Evolutionary conservation across 1,284 basidiomycete genomes (phyloP).

Genomic region (Cystobasidium pallidum): DNA sequence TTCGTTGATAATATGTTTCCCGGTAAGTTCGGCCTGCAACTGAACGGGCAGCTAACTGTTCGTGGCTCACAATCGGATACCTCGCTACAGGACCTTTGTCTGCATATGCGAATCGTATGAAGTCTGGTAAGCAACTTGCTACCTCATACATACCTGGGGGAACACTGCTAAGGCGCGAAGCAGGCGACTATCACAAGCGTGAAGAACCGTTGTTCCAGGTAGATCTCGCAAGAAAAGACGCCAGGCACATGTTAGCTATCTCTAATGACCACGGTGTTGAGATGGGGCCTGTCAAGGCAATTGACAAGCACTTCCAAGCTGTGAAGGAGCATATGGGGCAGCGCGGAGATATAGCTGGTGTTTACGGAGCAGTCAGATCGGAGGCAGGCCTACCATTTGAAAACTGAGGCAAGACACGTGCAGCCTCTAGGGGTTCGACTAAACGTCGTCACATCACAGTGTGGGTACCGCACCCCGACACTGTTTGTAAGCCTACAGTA

Average conservation of each 20-base stretch:
- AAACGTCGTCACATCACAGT: too few relatives aligned
- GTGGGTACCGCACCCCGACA: too few relatives aligned
- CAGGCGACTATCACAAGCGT: conserved; percentile 42
- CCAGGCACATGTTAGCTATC: conserved; percentile 39
- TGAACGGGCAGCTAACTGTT: background rate
- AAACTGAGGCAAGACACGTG: conserved; percentile 1
- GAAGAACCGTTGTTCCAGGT: conserved; percentile 45
- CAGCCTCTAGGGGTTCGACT: too few relatives aligned
- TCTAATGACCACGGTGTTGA: conserved; percentile 37
- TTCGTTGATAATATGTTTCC: conserved; percentile 40
- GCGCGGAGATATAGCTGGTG: conserved; percentile 41
- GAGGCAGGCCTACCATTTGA: conserved; percentile 38
- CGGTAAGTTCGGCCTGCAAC: background rate
- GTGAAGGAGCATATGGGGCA: conserved; percentile 39
- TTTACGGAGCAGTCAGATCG: conserved; percentile 32
- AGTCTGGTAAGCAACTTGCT: conserved; percentile 1
- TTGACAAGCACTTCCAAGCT: conserved; percentile 38
- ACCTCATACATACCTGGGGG: too few relatives aligned
- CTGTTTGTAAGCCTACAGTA: too few relatives aligned
- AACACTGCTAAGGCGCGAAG: background rate
- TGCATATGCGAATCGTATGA: conserved; percentile 39
- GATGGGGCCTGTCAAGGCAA: conserved; percentile 28
- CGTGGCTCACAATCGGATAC: background rate
- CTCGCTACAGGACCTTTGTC: conserved; percentile 27
- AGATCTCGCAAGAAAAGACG: conserved; percentile 45